Conservation (phyloP, 768 basidiomycete genomes). For the Steccherinum ochraceum region DNA sequence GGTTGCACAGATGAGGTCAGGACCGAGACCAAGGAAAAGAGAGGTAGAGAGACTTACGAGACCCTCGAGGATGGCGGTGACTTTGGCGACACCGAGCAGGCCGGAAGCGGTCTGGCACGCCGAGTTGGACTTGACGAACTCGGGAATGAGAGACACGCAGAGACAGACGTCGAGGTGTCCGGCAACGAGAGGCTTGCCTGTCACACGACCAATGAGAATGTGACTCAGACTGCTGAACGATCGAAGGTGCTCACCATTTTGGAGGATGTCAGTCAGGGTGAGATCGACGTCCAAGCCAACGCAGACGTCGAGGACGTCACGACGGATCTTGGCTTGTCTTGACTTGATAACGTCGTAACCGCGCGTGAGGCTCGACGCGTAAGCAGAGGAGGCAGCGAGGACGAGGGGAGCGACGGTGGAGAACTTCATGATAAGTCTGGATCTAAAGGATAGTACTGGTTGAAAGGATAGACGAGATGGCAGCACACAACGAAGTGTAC, state of each 20-base stretch:
- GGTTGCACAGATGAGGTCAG: background rate
- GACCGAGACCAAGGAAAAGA: background rate
- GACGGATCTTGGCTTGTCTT: slow-evolving; percentile 9
- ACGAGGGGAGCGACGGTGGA: background rate
- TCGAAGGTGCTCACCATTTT: slow-evolving; percentile 1
- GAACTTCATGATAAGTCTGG: slow-evolving; percentile 1
- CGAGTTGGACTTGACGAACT: slow-evolving; percentile 18
- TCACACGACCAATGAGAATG: slow-evolving; percentile 3
- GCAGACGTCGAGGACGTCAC: slow-evolving; percentile 11
- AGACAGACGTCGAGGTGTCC: slow-evolving; percentile 24
- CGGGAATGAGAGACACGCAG: slow-evolving; percentile 22
- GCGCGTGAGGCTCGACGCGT: background rate
- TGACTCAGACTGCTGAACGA: background rate
- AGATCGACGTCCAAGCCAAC: slow-evolving; percentile 9
- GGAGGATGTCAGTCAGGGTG: slow-evolving; percentile 1
- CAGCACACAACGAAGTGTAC: background rate
- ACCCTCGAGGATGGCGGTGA: slow-evolving; percentile 13
- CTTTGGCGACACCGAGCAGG: slow-evolving; percentile 19
- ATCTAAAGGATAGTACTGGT: background rate
- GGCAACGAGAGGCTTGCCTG: slow-evolving; percentile 17
- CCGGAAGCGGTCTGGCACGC: slow-evolving; percentile 18
- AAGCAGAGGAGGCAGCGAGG: background rate
- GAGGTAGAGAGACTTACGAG: slow-evolving; percentile 16
- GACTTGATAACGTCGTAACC: background rate
- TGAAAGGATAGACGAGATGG: background rate